phyloP scores from a whole-genome alignment of 306 rosid genomes.

The Myrica gale region DNA sequence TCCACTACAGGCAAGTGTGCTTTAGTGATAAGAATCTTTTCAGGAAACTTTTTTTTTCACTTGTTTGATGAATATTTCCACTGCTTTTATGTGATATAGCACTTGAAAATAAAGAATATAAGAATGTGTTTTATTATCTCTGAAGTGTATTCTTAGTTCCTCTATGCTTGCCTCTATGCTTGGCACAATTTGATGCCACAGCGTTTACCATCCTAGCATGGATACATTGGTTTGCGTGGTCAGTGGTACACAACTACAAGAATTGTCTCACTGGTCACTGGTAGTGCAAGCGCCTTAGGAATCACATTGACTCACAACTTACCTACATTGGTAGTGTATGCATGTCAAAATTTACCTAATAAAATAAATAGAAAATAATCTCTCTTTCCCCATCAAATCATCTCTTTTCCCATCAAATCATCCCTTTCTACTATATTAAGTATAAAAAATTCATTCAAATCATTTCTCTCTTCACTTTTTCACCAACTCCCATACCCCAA shows the following conservation, averaged over 20 bases:
- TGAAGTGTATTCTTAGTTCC: neutral
- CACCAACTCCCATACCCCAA: no score
- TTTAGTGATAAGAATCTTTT: slow-evolving; percentile 1
- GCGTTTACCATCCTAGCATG: neutral
- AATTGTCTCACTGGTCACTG: neutral
- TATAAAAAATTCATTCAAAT: no score
- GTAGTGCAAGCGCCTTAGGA: neutral
- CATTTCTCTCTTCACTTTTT: no score
- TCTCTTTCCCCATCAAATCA: no score
- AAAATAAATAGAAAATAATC: no score
- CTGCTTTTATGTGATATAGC: neutral
- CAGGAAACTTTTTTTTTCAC: neutral
- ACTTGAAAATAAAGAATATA: neutral
- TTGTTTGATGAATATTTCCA: neutral
- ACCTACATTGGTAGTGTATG: neutral
- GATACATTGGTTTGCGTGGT: neutral
- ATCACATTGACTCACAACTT: neutral
- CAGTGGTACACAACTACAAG: neutral
- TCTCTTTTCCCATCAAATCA: no score
- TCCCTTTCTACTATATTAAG: no score
- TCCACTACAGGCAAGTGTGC: slow-evolving; percentile 86
- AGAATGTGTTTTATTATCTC: neutral
- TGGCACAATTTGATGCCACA: neutral
- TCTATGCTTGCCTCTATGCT: neutral
- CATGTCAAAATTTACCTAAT: no score